Evolutionary conservation across 169 alveolate species (phyloP).

Genomic region (Plasmodium cynomolgi): DNA sequence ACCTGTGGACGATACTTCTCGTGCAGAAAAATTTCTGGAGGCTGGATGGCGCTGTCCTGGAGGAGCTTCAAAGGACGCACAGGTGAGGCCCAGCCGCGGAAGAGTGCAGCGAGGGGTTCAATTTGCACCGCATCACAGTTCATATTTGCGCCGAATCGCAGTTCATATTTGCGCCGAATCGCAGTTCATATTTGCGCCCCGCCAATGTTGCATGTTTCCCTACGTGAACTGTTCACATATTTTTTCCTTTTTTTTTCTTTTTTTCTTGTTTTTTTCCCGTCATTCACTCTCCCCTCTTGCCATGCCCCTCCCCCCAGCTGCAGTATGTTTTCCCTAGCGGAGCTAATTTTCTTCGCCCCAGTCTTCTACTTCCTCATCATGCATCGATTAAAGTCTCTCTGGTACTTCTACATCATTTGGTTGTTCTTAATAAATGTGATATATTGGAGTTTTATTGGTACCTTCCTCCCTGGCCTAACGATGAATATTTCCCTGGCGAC

Average conservation of each 20-base stretch:
- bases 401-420: constrained; percentile 52
- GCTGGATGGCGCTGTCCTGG: not conserved
- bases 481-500: constrained; percentile 32
- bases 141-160: not conserved
- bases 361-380: constrained; percentile 36
- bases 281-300: not conserved
- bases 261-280: not conserved
- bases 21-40: constrained; percentile 61
- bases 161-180: not conserved
- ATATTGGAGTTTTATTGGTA: constrained; percentile 12
- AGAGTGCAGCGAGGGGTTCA: not conserved
- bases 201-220: not conserved
- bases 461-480: constrained; percentile 11
- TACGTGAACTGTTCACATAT: not conserved
- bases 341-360: constrained; percentile 21
- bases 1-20: constrained; percentile 59
- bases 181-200: not conserved
- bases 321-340: constrained; percentile 41
- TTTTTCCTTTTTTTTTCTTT: constrained; percentile 1
- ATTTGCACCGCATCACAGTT: not conserved
- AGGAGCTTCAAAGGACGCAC: not conserved
- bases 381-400: constrained; percentile 57
- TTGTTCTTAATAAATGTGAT: constrained; percentile 15
- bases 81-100: not conserved
- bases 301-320: not conserved